phyloP scores from a whole-genome alignment of 2,329 filamentous ascomycete species.

The Teratosphaeria zuluensis region DNA sequence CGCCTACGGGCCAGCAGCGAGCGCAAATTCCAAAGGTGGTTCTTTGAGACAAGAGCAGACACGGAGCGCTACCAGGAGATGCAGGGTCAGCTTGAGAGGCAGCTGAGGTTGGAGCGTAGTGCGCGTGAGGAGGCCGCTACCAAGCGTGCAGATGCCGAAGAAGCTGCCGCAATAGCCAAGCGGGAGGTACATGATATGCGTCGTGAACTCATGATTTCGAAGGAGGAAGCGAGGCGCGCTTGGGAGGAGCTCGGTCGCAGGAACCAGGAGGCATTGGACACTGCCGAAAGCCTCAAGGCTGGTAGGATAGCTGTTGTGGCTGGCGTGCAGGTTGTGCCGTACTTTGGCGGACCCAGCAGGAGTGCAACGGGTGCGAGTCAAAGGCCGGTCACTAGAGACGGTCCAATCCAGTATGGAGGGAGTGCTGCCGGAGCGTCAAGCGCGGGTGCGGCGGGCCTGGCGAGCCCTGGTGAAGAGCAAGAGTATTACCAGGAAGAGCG shows the following conservation, averaged over 20 bases:
- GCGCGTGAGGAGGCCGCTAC: conserved; percentile 55
- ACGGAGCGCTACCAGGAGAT: conserved; percentile 77
- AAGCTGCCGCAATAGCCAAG: conserved; percentile 16
- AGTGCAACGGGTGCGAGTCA: conserved; percentile 34
- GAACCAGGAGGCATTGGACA: conserved; percentile 86
- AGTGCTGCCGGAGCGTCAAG: conserved; percentile 7
- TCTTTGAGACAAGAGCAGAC: conserved; percentile 85
- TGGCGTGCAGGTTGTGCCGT: conserved; percentile 85
- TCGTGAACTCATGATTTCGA: conserved; percentile 86
- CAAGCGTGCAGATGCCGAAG: conserved; percentile 17
- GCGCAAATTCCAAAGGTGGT: conserved; percentile 97
- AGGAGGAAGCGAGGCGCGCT: conserved; percentile 86
- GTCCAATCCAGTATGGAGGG: conserved; percentile 20
- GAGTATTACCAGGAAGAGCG: conserved; percentile 41
- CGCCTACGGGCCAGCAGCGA: conserved; percentile 89
- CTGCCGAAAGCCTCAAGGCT: conserved; percentile 72
- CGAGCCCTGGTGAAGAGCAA: conserved; percentile 26
- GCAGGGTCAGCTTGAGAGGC: conserved; percentile 67
- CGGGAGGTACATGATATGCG: conserved; percentile 68
- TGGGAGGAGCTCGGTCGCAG: conserved; percentile 94
- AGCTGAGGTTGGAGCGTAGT: conserved; percentile 64
- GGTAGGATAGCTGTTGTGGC: conserved; percentile 84
- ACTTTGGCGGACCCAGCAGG: conserved; percentile 20
- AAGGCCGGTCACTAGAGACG: conserved; percentile 28
- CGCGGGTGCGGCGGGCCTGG: conserved; percentile 16